Evolutionary conservation across 169 alveolate genomes (phyloP).

Genomic region (Cryptosporidium ryanae): DNA sequence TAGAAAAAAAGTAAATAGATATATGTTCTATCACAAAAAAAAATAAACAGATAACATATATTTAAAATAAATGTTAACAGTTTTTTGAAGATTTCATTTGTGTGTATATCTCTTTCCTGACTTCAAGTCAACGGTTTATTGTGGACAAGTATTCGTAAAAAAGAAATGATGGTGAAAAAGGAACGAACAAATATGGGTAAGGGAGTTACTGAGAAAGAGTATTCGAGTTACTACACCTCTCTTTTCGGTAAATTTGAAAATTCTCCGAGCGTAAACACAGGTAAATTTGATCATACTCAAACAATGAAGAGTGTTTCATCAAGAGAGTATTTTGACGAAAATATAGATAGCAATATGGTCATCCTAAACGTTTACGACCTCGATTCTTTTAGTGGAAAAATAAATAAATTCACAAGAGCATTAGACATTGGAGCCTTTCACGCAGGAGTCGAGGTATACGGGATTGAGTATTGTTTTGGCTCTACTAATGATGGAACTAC

Average conservation of each 20-base stretch:
- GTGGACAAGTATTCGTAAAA: neutral
- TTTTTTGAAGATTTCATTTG: neutral
- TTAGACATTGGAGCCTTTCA: constrained; percentile 76
- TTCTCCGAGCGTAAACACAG: constrained; percentile 8
- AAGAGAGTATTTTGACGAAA: constrained; percentile 17
- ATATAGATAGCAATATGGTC: constrained; percentile 52
- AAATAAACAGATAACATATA: too few species aligned
- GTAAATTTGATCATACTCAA: neutral
- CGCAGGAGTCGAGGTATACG: constrained; percentile 76
- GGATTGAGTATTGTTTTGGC: constrained; percentile 76
- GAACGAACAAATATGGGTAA: too few species aligned
- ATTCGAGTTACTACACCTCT: neutral
- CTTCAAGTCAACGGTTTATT: neutral
- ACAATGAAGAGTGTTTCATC: neutral
- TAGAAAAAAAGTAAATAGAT: too few species aligned
- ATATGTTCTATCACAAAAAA: too few species aligned
- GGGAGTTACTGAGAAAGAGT: too few species aligned
- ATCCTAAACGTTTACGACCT: constrained; percentile 73
- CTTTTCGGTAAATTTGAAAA: constrained; percentile 34
- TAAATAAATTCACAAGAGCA: constrained; percentile 60
- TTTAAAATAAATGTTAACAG: too few species aligned
- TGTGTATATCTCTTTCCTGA: neutral
- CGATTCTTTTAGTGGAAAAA: constrained; percentile 55
- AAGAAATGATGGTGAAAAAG: neutral
- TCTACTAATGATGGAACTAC: constrained; percentile 73